Evolutionary conservation across 2,329 filamentous ascomycete species (phyloP).

Genomic region (Ilyonectria robusta): DNA sequence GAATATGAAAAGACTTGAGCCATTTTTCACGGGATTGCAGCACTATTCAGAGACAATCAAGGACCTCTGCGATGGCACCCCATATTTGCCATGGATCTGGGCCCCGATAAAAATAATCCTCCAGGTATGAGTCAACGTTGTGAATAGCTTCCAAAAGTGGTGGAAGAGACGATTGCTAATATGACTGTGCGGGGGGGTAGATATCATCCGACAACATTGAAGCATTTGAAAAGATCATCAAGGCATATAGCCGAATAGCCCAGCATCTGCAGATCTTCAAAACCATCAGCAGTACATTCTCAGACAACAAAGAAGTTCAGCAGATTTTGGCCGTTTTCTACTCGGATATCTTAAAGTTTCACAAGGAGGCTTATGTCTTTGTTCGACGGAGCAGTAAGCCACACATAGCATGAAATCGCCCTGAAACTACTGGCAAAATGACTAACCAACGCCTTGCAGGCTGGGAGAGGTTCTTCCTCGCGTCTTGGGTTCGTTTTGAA

Average conservation of each 20-base stretch:
- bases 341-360: conserved; percentile 62
- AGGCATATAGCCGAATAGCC: conserved; percentile 56
- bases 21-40: conserved; percentile 56
- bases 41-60: conserved; percentile 58
- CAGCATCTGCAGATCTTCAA: conserved; percentile 56
- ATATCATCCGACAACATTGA: conserved; percentile 52
- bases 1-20: conserved; percentile 59
- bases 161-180: no score
- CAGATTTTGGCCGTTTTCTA: conserved; percentile 59
- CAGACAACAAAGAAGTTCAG: conserved; percentile 53
- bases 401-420: neutral
- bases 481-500: conserved; percentile 55
- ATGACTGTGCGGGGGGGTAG: neutral
- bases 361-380: conserved; percentile 61
- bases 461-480: conserved; percentile 53
- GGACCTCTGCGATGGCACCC: conserved; percentile 60
- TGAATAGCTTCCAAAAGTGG: no score
- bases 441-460: conserved; percentile 43
- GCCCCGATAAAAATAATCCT: conserved; percentile 57
- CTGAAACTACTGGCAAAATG: no score
- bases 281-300: conserved; percentile 49
- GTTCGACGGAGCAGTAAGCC: conserved; percentile 51
- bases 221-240: conserved; percentile 58
- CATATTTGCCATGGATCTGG: conserved; percentile 62
- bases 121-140: neutral